phyloP scores from a whole-genome alignment of 2,329 filamentous ascomycete species.

The Alternaria consortialis region DNA sequence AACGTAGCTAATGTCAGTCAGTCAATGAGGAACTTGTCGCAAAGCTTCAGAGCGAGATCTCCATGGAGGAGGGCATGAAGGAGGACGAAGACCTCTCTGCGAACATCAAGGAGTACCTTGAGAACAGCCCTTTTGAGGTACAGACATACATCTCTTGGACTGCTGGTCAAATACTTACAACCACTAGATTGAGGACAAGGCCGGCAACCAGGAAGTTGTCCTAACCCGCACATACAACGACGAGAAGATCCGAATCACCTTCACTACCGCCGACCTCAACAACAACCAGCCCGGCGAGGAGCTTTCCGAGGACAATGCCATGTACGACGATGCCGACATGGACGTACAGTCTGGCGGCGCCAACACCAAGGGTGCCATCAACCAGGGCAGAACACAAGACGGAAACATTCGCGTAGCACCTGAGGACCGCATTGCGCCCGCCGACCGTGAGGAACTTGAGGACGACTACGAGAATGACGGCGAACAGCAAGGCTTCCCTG shows the following conservation, averaged over 20 bases:
- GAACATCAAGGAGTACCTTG: conserved; percentile 86
- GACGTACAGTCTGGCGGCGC: conserved; percentile 64
- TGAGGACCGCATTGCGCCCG: conserved; percentile 65
- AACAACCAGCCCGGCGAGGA: conserved; percentile 49
- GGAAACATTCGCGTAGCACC: conserved; percentile 64
- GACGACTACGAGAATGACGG: conserved; percentile 66
- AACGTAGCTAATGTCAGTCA: conserved; percentile 26
- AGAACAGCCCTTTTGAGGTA: conserved; percentile 84
- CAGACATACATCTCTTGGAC: not conserved
- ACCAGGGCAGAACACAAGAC: conserved; percentile 60
- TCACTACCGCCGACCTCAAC: conserved; percentile 85
- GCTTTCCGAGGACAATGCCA: conserved; percentile 64
- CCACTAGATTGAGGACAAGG: conserved; percentile 71
- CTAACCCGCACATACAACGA: conserved; percentile 84
- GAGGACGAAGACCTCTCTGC: conserved; percentile 75
- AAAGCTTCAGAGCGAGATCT: conserved; percentile 72
- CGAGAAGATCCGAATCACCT: conserved; percentile 87
- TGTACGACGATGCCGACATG: conserved; percentile 49
- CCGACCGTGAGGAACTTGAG: conserved; percentile 65
- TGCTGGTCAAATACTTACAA: conserved; percentile 10
- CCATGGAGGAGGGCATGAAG: conserved; percentile 81
- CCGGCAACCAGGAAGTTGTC: conserved; percentile 87
- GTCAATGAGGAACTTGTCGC: conserved; percentile 79
- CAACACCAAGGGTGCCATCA: conserved; percentile 65
- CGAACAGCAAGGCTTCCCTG: conserved; percentile 71